These are phyloP conservation scores for Hordeum marinum DNA, from an alignment of 176 grass and related monocot genomes.

Conservation along the genomic window DNA sequence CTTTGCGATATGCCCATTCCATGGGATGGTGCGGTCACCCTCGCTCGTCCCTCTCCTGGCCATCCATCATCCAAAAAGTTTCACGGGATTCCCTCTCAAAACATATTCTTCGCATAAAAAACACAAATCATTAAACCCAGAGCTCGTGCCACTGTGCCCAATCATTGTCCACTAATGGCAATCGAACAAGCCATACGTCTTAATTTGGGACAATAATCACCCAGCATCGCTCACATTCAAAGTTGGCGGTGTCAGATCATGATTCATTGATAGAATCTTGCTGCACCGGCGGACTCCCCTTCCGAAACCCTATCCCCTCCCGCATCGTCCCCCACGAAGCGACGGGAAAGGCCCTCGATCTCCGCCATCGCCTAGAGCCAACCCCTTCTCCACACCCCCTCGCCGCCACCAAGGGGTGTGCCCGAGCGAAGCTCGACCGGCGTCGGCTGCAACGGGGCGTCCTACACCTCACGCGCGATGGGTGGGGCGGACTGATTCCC, in stretches of 20 bases:
- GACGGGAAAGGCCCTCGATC: too few species aligned
- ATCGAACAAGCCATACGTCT: not conserved
- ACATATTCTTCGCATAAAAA: not conserved
- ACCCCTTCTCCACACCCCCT: too few species aligned
- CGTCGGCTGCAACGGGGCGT: too few species aligned
- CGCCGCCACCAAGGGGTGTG: too few species aligned
- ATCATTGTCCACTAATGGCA: not conserved
- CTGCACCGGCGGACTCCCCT: too few species aligned
- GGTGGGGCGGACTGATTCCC: too few species aligned
- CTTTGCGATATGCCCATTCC: not conserved
- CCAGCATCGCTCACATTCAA: not conserved
- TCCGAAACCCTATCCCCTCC: too few species aligned
- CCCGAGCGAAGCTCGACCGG: too few species aligned
- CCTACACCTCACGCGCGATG: too few species aligned
- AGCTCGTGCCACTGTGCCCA: not conserved
- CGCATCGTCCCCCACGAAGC: too few species aligned
- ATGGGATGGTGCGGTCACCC: not conserved
- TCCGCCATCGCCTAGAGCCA: too few species aligned
- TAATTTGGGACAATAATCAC: not conserved
- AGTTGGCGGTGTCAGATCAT: not conserved
- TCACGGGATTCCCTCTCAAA: not conserved
- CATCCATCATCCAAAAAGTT: not conserved
- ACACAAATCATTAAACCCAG: not conserved
- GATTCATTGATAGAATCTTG: too few species aligned
- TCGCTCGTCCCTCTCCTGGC: not conserved